phyloP scores from a whole-genome alignment of 1,284 basidiomycete species.

The Cryptococcus neoformans region DNA sequence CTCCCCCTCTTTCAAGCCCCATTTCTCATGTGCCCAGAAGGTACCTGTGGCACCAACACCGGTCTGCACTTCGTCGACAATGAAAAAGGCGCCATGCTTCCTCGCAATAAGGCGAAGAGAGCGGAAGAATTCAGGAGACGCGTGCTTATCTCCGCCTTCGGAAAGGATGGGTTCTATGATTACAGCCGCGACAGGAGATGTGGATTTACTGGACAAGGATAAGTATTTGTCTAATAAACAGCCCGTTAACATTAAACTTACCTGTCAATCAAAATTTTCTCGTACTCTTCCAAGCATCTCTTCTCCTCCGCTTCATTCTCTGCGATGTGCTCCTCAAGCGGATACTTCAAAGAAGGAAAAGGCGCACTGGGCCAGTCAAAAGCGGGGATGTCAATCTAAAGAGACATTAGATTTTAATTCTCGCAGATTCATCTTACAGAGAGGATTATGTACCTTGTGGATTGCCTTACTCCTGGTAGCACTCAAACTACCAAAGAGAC shows the following conservation, averaged over 20 bases:
- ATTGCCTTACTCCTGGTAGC: constrained; percentile 54
- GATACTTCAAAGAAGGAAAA: constrained; percentile 56
- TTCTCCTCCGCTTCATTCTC: constrained; percentile 51
- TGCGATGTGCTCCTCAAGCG: constrained; percentile 53
- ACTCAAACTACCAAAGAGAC: constrained; percentile 53
- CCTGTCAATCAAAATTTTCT: constrained; percentile 39
- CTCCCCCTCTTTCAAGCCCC: constrained; percentile 49
- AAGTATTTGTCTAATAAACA: not conserved
- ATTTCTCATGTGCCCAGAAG: constrained; percentile 59
- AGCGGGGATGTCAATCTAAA: constrained; percentile 55
- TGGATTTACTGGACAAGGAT: constrained; percentile 39
- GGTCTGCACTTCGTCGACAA: constrained; percentile 56
- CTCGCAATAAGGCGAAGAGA: constrained; percentile 52
- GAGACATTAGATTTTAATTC: not conserved
- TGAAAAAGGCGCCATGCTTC: constrained; percentile 55
- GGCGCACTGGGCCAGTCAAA: constrained; percentile 57
- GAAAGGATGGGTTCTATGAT: constrained; percentile 58
- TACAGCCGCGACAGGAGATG: constrained; percentile 54
- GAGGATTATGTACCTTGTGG: constrained; percentile 49
- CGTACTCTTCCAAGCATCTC: constrained; percentile 39
- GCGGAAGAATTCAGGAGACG: constrained; percentile 54
- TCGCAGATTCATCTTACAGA: too few relatives aligned
- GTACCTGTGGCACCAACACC: constrained; percentile 56
- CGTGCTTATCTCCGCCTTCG: constrained; percentile 59
- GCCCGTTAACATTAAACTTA: constrained; percentile 6